These are phyloP conservation scores for Gryganskiella cystojenkinii DNA, from an alignment of 192 early-diverging fungal genomes.

Conservation along the genomic window DNA sequence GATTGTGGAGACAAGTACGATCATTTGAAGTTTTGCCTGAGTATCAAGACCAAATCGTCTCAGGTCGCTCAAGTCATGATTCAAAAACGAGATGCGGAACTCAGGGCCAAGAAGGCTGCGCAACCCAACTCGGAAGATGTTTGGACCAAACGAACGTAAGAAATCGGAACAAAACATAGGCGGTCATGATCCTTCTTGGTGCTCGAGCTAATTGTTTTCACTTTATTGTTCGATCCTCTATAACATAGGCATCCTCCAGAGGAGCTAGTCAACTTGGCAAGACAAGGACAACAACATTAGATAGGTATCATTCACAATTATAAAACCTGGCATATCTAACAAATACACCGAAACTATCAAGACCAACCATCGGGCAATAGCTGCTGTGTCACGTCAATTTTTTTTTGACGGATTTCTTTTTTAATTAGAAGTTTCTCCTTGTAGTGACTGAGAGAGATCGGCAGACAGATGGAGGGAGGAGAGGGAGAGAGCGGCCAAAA, in stretches of 20 bases:
- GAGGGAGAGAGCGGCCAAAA: no score
- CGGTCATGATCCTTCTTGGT: not conserved
- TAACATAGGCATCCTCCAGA: conserved; percentile 38
- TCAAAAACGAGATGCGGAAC: conserved; percentile 39
- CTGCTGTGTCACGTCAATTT: no score
- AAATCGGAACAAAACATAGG: not conserved
- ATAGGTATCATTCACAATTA: not conserved
- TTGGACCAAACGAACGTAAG: conserved; percentile 48
- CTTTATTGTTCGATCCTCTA: not conserved
- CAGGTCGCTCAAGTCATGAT: conserved; percentile 56
- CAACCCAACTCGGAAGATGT: conserved; percentile 58
- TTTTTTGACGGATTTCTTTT: no score
- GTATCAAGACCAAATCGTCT: conserved; percentile 56
- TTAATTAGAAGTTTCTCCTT: no score
- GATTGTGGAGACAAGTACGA: conserved; percentile 54
- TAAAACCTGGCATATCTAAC: not conserved
- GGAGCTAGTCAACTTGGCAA: conserved; percentile 16
- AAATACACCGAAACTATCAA: not conserved
- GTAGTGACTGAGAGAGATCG: no score
- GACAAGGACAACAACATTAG: conserved; percentile 3
- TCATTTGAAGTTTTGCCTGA: conserved; percentile 59
- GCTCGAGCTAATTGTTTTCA: not conserved
- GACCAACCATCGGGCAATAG: no score
- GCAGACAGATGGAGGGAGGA: no score
- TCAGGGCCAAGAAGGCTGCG: conserved; percentile 25